These are phyloP conservation scores for Saposhnikovia divaricata DNA, from an alignment of 129 eudicot species.

Conservation along the genomic window DNA sequence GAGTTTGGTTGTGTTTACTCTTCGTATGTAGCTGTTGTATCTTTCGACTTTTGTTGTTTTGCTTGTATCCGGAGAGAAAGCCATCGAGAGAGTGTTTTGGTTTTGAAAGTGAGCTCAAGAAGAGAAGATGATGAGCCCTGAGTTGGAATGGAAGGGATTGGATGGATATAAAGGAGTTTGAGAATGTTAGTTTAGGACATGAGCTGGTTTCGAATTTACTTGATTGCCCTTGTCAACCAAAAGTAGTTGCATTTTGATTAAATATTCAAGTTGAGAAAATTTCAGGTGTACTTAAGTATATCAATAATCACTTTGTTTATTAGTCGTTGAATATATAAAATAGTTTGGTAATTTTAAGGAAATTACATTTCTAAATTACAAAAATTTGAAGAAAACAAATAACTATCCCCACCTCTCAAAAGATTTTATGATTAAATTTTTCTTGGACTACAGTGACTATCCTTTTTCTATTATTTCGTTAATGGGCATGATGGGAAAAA, in stretches of 20 bases:
- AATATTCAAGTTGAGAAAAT: too few species aligned
- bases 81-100: slow-evolving; percentile 27
- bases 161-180: slow-evolving; percentile 11
- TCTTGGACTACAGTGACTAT: not conserved
- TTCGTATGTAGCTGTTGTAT: slow-evolving; percentile 70
- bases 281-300: too few species aligned
- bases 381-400: too few species aligned
- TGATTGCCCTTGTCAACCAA: not conserved
- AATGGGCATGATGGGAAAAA: not conserved
- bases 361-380: too few species aligned
- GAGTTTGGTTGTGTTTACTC: slow-evolving; percentile 68
- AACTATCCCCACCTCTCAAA: too few species aligned
- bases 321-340: too few species aligned
- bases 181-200: slow-evolving; percentile 13
- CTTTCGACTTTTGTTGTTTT: slow-evolving; percentile 74
- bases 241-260: not conserved
- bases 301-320: too few species aligned
- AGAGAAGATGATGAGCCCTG: slow-evolving; percentile 20
- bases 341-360: too few species aligned
- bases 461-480: too few species aligned
- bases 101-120: not conserved
- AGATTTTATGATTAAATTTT: too few species aligned
- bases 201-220: not conserved
- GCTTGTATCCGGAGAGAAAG: slow-evolving; percentile 49
- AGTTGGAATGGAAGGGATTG: slow-evolving; percentile 14